A percentile compares a stretch with the other conserved stretches of the same genome.
Conservation (phyloP, 139 green algal genomes). For the Pleodorina starrii region DNA sequence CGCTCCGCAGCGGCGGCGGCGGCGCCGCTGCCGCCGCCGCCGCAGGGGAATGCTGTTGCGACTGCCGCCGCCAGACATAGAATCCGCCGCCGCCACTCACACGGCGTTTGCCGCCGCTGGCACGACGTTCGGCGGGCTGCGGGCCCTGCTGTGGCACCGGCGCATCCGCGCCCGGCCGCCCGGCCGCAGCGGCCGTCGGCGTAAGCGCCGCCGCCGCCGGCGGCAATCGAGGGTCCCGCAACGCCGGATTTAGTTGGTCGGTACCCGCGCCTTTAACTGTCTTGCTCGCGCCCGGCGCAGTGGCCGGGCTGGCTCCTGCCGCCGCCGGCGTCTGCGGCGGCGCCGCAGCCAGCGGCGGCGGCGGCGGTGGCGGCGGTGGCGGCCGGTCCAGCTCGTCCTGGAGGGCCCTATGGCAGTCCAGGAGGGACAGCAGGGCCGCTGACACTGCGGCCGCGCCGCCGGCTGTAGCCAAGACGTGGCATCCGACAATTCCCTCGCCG, state of each 20-base stretch:
- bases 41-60: no score
- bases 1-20: no score
- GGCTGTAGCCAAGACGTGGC: neutral
- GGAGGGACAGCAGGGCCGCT: neutral
- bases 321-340: neutral
- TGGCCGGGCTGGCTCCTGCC: neutral
- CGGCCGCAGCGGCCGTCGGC: neutral
- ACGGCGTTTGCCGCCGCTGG: no score
- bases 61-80: no score
- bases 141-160: no score
- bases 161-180: no score
- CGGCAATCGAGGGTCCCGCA: neutral
- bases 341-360: neutral
- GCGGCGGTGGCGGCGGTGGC: neutral
- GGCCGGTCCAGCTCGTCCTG: neutral
- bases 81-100: no score
- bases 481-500: neutral
- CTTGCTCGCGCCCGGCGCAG: neutral
- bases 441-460: neutral
- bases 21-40: no score
- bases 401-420: constrained; percentile 3
- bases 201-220: no score
- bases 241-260: neutral
- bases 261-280: no score
- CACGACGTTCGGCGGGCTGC: no score